Conservation (phyloP, 2,329 filamentous ascomycete species). For the Epicoccum sorghinum region DNA sequence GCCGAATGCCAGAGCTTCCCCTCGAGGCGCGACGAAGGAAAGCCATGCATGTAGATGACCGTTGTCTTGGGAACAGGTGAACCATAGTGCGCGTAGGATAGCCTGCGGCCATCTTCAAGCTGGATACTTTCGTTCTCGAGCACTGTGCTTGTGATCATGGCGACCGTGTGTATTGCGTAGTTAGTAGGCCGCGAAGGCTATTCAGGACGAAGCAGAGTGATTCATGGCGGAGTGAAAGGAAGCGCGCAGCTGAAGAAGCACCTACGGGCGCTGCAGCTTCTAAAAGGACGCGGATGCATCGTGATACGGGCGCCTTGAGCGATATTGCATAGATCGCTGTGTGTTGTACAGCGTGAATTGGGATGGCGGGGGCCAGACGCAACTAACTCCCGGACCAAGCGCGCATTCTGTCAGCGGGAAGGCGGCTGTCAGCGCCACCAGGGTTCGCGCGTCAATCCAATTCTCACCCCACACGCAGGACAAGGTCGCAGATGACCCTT, state of each 20-base stretch:
- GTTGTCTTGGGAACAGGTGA: conserved; percentile 46
- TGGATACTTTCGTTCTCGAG: conserved; percentile 33
- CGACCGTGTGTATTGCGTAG: background rate
- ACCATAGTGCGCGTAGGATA: conserved; percentile 56
- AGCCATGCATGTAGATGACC: conserved; percentile 54
- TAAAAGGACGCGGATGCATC: conserved; percentile 11
- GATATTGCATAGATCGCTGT: conserved; percentile 14
- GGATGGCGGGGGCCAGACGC: conserved; percentile 6
- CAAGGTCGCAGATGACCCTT: conserved; percentile 12
- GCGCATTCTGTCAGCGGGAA: conserved; percentile 11
- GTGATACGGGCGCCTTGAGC: conserved; percentile 9
- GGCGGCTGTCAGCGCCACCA: background rate
- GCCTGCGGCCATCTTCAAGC: conserved; percentile 46
- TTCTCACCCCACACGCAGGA: conserved; percentile 9
- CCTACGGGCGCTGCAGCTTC: background rate
- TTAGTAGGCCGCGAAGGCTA: conserved; percentile 2
- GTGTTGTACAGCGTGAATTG: conserved; percentile 17
- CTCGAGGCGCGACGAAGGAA: conserved; percentile 53
- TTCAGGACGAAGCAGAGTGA: conserved; percentile 3
- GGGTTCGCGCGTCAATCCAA: conserved; percentile 3
- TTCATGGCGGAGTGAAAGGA: conserved; percentile 3
- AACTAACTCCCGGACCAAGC: conserved; percentile 1
- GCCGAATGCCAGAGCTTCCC: conserved; percentile 42
- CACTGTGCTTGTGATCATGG: conserved; percentile 20
- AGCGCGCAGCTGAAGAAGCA: background rate